Evolutionary conservation across 495 filamentous ascomycete genomes (phyloP), one percentile per base, ranked within the genome.

Genomic region (Aspergillus nidulans): DNA sequence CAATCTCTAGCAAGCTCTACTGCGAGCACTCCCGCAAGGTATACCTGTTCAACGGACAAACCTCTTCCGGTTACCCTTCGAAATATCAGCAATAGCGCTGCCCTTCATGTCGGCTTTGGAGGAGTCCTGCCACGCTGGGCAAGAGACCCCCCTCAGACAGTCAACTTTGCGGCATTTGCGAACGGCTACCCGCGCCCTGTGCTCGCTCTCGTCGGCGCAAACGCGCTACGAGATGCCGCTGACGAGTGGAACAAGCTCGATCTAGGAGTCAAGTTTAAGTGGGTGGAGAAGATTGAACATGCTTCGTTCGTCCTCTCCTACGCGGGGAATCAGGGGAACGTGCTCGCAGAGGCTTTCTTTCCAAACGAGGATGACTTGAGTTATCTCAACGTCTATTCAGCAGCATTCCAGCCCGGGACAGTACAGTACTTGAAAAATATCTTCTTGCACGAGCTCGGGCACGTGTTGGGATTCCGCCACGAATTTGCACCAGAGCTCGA

Each of bases 371-470:
- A 18, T 3, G 39, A 42, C 13, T 8, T 49, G 23, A 30, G 19
- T 15, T 7, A 1, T 3, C 46, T 48, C 1, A 55, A 20, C 49
- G 48, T 53, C 15, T 49, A 52, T 50, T 4, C 25, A n/a, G 25
- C 23, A 3, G 24, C 55, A 10, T 58, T 53, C 49, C 19, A 15
- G 21, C 55, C 55, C 9, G 50, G 50, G 39, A 45, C 18, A 5
- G 51, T 44, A 3, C 30, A 47, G 32, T 53, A 16, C 12, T 19
- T 53, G 36, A 53, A 36, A 28, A 46, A 58, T 18, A 44, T 58
- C 38, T 58, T 58, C 24, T n/a, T 53, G 16, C 55, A 58, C 25
- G 55, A 58, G 49, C 30, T 58, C 5, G 55, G 55, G 15, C 55
- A 58, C 18, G 48, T 58, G 19, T 25, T 58, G 8, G 55, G 55